Evolutionary conservation across 1,284 basidiomycete genomes (phyloP).

Genomic region (Chalciporus sp.): DNA sequence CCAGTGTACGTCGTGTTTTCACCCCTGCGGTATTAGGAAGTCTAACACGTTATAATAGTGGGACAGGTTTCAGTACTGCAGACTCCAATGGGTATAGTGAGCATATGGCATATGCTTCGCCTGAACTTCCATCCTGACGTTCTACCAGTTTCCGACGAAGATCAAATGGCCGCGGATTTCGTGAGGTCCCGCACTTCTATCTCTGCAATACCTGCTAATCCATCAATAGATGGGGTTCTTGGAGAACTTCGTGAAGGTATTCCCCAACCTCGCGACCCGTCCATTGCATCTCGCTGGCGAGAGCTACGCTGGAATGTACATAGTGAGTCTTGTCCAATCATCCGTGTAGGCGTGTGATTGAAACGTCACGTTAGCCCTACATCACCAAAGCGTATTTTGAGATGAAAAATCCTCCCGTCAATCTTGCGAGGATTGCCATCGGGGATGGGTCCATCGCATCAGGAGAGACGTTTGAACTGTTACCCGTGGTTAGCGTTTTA

Average conservation of each 20-base stretch:
- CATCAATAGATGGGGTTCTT: conserved; percentile 64
- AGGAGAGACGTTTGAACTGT: conserved; percentile 47
- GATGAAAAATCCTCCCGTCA: conserved; percentile 65
- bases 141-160: conserved; percentile 53
- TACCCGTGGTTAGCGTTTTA: conserved; percentile 59
- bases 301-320: conserved; percentile 68
- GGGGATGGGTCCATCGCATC: conserved; percentile 65
- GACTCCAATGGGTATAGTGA: conserved; percentile 60
- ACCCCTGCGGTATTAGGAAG: neutral
- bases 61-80: conserved; percentile 66
- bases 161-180: conserved; percentile 71
- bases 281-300: conserved; percentile 67
- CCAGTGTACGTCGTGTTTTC: conserved; percentile 53
- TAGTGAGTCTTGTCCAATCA: conserved; percentile 41
- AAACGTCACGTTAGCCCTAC: conserved; percentile 53
- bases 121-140: conserved; percentile 2
- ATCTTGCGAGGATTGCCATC: conserved; percentile 65
- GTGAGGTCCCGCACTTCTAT: conserved; percentile 40
- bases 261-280: conserved; percentile 60
- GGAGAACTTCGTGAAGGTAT: conserved; percentile 64
- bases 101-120: conserved; percentile 20
- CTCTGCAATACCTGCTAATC: neutral
- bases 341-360: neutral
- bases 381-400: conserved; percentile 71
- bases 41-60: conserved; percentile 38